Evolutionary conservation across 2,329 filamentous ascomycete species (phyloP).

Genomic region (Simplicillium sp.): DNA sequence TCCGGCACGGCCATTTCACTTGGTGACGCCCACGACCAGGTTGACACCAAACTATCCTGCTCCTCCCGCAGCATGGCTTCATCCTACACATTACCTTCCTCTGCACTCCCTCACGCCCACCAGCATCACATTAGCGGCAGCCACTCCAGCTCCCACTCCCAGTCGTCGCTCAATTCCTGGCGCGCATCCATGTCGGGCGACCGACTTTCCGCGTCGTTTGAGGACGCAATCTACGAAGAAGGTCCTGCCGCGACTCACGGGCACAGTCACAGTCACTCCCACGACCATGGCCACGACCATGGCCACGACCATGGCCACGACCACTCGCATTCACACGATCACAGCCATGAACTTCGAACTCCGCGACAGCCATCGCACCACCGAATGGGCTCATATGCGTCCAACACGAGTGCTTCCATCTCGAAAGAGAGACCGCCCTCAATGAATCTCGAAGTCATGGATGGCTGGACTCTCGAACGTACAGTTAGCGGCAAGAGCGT

Average conservation of each 20-base stretch:
- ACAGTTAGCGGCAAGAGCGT: slow-evolving; percentile 30
- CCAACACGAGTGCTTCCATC: slow-evolving; percentile 17
- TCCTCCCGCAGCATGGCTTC: slow-evolving; percentile 31
- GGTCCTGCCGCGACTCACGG: slow-evolving; percentile 11
- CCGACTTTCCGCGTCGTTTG: slow-evolving; percentile 18
- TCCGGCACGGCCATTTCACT: too few species aligned
- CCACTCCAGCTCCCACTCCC: slow-evolving; percentile 28
- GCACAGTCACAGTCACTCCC: slow-evolving; percentile 21
- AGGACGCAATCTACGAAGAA: slow-evolving; percentile 19
- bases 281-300: slow-evolving; percentile 13
- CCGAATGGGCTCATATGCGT: slow-evolving; percentile 19
- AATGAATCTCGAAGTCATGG: slow-evolving; percentile 20
- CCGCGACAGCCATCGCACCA: slow-evolving; percentile 11
- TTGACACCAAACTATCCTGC: not conserved
- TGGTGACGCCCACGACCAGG: too few species aligned
- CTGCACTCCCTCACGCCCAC: slow-evolving; percentile 38
- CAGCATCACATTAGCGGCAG: slow-evolving; percentile 22
- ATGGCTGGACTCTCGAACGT: slow-evolving; percentile 30
- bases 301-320: slow-evolving; percentile 14
- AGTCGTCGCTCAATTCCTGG: slow-evolving; percentile 23
- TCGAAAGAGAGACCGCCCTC: slow-evolving; percentile 21
- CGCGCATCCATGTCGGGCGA: slow-evolving; percentile 23
- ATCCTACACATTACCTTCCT: slow-evolving; percentile 43
- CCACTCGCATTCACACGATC: slow-evolving; percentile 16
- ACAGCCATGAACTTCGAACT: slow-evolving; percentile 10